Evolutionary conservation across 2,329 filamentous ascomycete genomes (phyloP).

Genomic region (Thermoascus crustaceus): DNA sequence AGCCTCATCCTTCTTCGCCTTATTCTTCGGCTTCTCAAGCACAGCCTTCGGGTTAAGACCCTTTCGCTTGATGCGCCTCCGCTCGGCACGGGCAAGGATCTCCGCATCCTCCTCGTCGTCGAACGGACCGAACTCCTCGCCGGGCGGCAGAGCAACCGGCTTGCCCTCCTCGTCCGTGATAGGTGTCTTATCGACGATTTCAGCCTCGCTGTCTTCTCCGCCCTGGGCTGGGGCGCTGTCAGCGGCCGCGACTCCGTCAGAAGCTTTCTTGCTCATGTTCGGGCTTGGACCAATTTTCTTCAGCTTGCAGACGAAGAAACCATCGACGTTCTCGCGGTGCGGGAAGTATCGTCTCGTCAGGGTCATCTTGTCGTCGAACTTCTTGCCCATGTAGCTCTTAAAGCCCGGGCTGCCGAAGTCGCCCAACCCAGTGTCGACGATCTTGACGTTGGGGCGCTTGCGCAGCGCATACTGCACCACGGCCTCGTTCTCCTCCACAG

Average conservation of each 20-base stretch:
- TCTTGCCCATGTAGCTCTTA: conserved; percentile 81
- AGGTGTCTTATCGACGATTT: conserved; percentile 60
- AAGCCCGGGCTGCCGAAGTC: conserved; percentile 90
- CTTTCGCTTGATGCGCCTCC: conserved; percentile 63
- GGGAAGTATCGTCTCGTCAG: conserved; percentile 81
- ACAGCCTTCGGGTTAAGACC: conserved; percentile 63
- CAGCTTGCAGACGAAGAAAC: conserved; percentile 97
- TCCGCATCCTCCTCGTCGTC: conserved; percentile 64
- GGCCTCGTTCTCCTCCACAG: conserved; percentile 85
- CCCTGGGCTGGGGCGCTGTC: conserved; percentile 14
- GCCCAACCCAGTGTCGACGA: conserved; percentile 78
- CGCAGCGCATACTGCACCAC: conserved; percentile 90
- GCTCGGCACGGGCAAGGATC: conserved; percentile 65
- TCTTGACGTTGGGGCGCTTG: conserved; percentile 84
- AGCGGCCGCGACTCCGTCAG: conserved; percentile 16
- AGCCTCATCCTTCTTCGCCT: conserved; percentile 18
- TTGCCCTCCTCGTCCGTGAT: conserved; percentile 42
- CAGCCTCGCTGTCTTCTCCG: conserved; percentile 26
- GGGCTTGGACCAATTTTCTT: conserved; percentile 81
- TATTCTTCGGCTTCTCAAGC: conserved; percentile 26
- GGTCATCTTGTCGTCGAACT: conserved; percentile 77
- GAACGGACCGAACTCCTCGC: conserved; percentile 61
- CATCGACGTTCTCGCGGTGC: conserved; percentile 89
- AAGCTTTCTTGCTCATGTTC: conserved; percentile 11
- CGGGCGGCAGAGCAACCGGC: conserved; percentile 22